Evolutionary conservation across 768 basidiomycete species (phyloP).

Genomic region (Mycena galericulata): DNA sequence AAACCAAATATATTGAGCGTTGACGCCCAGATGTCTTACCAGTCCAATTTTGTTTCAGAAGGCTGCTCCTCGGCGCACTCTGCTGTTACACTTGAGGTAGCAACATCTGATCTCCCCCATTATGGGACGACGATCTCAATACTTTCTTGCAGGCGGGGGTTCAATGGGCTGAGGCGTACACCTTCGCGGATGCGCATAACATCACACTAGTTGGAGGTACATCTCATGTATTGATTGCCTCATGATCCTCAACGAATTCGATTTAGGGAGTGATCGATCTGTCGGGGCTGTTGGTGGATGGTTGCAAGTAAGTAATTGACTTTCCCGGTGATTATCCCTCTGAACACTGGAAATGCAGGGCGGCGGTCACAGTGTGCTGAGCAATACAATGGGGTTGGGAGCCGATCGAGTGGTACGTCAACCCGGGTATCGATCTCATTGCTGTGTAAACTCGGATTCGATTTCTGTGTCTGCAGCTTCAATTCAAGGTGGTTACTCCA

Average conservation of each 20-base stretch:
- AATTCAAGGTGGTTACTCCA: slow-evolving; percentile 66
- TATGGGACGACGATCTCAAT: background rate
- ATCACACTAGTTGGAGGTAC: slow-evolving; percentile 59
- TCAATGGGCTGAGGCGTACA: slow-evolving; percentile 57
- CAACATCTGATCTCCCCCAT: background rate
- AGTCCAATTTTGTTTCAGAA: slow-evolving; percentile 5
- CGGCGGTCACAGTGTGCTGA: slow-evolving; percentile 57
- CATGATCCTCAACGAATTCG: background rate
- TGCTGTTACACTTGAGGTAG: slow-evolving; percentile 51
- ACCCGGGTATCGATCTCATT: background rate
- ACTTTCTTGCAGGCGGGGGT: slow-evolving; percentile 52
- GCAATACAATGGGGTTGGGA: slow-evolving; percentile 59
- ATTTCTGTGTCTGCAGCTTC: slow-evolving; percentile 46
- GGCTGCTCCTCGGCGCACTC: background rate
- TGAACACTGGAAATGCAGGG: slow-evolving; percentile 40
- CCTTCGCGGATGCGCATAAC: slow-evolving; percentile 57
- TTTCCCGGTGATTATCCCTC: slow-evolving; percentile 41
- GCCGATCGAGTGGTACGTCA: slow-evolving; percentile 58
- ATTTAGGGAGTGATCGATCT: slow-evolving; percentile 49
- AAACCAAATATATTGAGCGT: background rate
- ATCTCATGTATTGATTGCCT: background rate
- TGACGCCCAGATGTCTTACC: background rate
- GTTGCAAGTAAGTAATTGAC: background rate
- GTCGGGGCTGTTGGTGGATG: slow-evolving; percentile 45
- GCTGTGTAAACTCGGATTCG: background rate